Conservation (phyloP, 192 early-diverging fungal genomes). For the Gamsiella multidivaricata region DNA sequence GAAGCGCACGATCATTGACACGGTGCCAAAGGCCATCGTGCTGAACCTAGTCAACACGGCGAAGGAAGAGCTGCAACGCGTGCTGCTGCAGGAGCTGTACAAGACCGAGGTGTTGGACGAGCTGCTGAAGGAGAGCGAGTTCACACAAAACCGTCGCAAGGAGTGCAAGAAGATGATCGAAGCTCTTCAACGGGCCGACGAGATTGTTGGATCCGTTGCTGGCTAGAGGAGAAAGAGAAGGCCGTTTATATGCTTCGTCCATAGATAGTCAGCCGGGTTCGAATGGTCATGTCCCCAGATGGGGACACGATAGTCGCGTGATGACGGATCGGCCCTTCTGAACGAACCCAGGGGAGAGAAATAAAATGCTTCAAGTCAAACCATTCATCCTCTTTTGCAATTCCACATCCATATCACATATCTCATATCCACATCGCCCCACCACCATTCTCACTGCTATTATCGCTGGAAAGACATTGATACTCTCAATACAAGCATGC, state of each 20-base stretch:
- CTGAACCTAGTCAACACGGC: conserved; percentile 91
- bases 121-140: conserved; percentile 95
- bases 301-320: no score
- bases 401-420: no score
- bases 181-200: conserved; percentile 85
- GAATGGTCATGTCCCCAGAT: no score
- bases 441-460: no score
- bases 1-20: conserved; percentile 95
- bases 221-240: conserved; percentile 2
- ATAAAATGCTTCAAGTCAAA: no score
- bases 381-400: no score
- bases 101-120: conserved; percentile 95
- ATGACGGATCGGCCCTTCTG: no score
- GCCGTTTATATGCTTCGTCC: background rate
- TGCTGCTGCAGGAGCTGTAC: conserved; percentile 95
- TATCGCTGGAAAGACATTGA: no score
- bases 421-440: no score
- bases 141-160: conserved; percentile 86
- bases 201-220: conserved; percentile 55
- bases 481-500: background rate
- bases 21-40: conserved; percentile 99
- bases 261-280: no score
- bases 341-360: no score
- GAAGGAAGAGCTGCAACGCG: conserved; percentile 95
- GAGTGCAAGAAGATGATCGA: conserved; percentile 99